Evolutionary conservation across 345 rosid genomes (phyloP).

Genomic region (Dipteronia sinensis): DNA sequence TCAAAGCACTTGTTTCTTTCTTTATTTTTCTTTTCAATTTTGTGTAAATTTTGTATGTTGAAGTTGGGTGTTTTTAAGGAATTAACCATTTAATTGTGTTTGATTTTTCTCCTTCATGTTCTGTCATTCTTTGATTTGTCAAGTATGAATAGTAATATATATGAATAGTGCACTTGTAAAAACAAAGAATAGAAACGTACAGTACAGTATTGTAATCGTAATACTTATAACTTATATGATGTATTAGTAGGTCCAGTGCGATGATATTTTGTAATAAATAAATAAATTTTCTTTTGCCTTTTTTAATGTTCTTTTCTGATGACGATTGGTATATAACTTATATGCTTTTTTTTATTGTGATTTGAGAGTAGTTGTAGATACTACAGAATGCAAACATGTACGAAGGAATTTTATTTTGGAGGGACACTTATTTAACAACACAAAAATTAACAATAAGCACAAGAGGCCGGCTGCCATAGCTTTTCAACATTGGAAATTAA

Average conservation of each 20-base stretch:
- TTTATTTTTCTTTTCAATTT: not conserved
- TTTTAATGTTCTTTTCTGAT: not conserved
- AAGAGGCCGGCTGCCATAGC: not conserved
- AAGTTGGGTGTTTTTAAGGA: not conserved
- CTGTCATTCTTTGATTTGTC: not conserved
- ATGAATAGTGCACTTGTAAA: too few relatives aligned
- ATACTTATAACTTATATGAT: not conserved
- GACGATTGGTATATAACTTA: not conserved
- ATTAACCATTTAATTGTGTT: not conserved
- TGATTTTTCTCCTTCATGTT: slow-evolving; percentile 1
- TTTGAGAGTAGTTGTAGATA: not conserved
- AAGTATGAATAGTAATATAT: not conserved
- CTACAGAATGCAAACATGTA: not conserved
- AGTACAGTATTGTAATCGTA: too few relatives aligned
- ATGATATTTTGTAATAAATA: not conserved
- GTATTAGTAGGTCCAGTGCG: not conserved
- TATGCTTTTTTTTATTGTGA: not conserved
- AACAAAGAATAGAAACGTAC: too few relatives aligned
- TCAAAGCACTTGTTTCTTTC: not conserved
- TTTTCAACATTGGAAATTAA: too few relatives aligned
- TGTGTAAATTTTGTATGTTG: not conserved
- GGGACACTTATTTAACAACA: not conserved
- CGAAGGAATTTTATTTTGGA: not conserved
- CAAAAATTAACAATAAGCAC: not conserved
- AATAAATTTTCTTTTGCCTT: not conserved